Conservation (phyloP, 148 eudicot genomes). For the Dysphania ambrosioides region DNA sequence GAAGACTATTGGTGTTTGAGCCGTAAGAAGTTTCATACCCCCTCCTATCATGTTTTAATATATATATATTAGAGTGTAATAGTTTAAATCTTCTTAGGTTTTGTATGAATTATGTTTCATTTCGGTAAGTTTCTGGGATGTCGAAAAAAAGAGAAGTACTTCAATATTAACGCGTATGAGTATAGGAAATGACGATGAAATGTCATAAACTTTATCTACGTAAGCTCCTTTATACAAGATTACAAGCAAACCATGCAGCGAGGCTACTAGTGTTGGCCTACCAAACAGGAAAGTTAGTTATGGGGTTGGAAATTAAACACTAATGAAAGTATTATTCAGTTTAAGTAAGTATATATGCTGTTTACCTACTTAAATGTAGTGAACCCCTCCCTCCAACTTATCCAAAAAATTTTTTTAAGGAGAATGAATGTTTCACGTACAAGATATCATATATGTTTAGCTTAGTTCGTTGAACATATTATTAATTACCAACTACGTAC, state of each 20-base stretch:
- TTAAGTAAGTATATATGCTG: not conserved
- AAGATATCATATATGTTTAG: conserved; percentile 1
- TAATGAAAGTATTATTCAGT: not conserved
- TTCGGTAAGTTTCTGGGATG: conserved; percentile 10
- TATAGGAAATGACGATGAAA: not conserved
- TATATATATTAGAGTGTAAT: too few species aligned
- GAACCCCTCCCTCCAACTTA: not conserved
- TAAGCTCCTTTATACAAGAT: conserved; percentile 7
- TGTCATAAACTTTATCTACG: conserved; percentile 6
- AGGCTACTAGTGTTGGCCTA: conserved; percentile 21
- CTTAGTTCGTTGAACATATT: conserved; percentile 5
- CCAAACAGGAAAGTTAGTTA: conserved; percentile 13
- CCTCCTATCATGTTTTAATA: too few species aligned
- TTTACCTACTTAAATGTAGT: conserved; percentile 24
- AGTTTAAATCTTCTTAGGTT: too few species aligned
- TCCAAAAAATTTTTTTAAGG: not conserved
- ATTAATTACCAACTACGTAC: too few species aligned
- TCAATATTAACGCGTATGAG: not conserved
- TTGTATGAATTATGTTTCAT: not conserved
- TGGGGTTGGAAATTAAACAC: conserved; percentile 16
- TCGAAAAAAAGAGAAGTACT: too few species aligned
- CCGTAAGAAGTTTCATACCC: too few species aligned
- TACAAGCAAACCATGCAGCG: conserved; percentile 14
- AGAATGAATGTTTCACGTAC: not conserved
- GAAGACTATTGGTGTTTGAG: too few species aligned